These are phyloP conservation scores for Neobulgaria alba DNA, from an alignment of 2,329 filamentous ascomycete species.

Conservation along the genomic window DNA sequence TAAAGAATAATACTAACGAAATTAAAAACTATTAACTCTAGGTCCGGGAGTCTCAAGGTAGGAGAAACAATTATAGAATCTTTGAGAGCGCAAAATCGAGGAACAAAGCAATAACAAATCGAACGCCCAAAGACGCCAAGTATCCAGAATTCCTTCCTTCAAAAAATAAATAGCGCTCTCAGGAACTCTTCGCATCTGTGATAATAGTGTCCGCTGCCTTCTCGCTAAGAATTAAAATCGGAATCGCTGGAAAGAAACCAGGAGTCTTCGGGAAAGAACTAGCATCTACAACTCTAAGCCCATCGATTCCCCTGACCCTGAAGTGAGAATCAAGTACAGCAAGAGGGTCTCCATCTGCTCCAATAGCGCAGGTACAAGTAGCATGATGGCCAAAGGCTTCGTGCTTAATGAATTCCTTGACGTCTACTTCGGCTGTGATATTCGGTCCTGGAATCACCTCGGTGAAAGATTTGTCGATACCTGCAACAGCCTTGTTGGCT, in stretches of 20 bases:
- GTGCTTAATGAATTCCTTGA: constrained; percentile 40
- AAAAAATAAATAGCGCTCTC: no score
- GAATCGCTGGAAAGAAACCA: constrained; percentile 42
- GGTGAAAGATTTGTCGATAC: constrained; percentile 35
- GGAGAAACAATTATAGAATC: no score
- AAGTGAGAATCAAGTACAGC: constrained; percentile 50
- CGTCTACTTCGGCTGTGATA: constrained; percentile 34
- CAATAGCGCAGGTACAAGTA: constrained; percentile 46
- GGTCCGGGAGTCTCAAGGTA: no score
- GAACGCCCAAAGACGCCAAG: no score
- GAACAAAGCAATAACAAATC: no score
- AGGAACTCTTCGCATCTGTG: no score
- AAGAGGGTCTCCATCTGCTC: constrained; percentile 41
- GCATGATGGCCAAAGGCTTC: constrained; percentile 50
- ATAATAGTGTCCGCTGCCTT: constrained; percentile 38
- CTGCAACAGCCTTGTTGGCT: constrained; percentile 33
- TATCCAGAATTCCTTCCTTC: no score
- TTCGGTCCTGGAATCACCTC: constrained; percentile 35
- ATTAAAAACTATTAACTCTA: no score
- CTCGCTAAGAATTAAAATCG: constrained; percentile 49
- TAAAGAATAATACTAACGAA: no score
- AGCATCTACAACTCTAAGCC: constrained; percentile 54
- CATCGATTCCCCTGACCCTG: constrained; percentile 44
- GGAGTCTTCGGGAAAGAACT: constrained; percentile 45
- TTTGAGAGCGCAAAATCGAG: no score